Evolutionary conservation across 257 asterid genomes (phyloP), one percentile per base, ranked within the genome.

Genomic region (Osmanthus fragrans): DNA sequence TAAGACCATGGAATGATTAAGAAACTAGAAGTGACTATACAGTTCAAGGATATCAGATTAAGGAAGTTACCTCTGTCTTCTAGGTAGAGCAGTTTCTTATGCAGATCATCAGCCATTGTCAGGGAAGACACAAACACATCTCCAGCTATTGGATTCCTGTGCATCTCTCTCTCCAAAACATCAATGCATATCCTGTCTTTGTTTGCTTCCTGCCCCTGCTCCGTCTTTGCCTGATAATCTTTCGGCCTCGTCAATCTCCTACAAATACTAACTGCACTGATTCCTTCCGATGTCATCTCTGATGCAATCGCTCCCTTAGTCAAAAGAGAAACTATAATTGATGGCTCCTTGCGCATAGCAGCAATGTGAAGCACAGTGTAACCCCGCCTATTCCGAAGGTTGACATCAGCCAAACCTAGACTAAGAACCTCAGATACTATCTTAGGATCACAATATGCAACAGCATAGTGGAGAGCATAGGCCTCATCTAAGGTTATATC

Each of bases 401-500:
- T 90, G 74, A 90, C 92, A 76, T 92, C 88, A 40, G 90, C 89
- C 8, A 85, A 72, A 71, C 93, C 88, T 19, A 88, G 77, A 80
- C 90, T 77, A 64, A 92, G 96, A 74, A 90, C 84, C 82, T 90
- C 96, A 1, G 90, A 34, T 13, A 92, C 92, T 70, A 88, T 84
- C 87, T 92, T 92, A 32, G 96, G 88, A 71, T 92, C 90, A 76
- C 97, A 90, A 80, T 88, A 90, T 8, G 97, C 91, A 64, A 81
- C 91, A 11, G 94, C 90, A 68, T 92, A 90, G 80, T 92, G 97
- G 25, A 92, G 91, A 49, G 96, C 97, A 70, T 71, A 86, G 0
- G 92, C 92, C 64, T 86, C 96, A 37, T 92, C 92, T 76, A 92
- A 77, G 51, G 91, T 88, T 78, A 86, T 76, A 32, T 87, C 87